Base-by-base conservation (phyloP, 2,329 filamentous ascomycete species). In the Exophiala sp. region DNA sequence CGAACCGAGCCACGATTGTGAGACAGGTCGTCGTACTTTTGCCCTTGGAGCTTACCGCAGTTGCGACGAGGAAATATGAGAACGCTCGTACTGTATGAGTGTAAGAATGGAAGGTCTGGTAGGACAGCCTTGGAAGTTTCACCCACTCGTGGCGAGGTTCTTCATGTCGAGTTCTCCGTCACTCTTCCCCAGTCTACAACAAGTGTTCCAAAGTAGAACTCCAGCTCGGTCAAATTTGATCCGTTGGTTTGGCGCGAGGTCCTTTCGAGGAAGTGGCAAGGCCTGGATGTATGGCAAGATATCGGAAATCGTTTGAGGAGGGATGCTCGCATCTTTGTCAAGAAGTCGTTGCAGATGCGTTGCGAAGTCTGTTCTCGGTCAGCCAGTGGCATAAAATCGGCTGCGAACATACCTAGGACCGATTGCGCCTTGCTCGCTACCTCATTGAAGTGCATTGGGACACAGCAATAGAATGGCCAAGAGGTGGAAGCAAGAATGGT, bases 31-130 rank as follows among this genome's bases (percentile, higher is more conserved):
- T 40, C 11, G 18, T 11, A 56, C 50, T 50, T 40, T 54, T 55
- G 21, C 50, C 47, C 21, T 53, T 52, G 18, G 45, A 40, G 29
- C 29, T 52, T 35, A 79, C 72, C 53, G 80, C 81, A 40, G 80
- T 72, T 40, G 86, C 82, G 11, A 95, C 73, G 52, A 92, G 69
- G 11, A 85, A 71, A 63, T 89, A 90, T 0, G 88, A 80, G 62
- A 91, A 78, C 4, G 75, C 71, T 36, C 78, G 76, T 4, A 78
- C 69, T 66, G 70, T n/a, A 11, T 5, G 42, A 16, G 47, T 40
- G 44, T 52, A 43, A 18, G 45, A 29, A 40, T 18, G 11, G 12
- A 24, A 7, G 20, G 6, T 5, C 8, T 3, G 34, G 12, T 12
- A 6, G 32, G n/a, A n/a, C 20, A 3, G n/a, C 12, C 2, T 16